Evolutionary conservation across 306 rosid genomes (phyloP), one percentile per base, ranked within the genome.

Genomic region (Abrus pulchellus): DNA sequence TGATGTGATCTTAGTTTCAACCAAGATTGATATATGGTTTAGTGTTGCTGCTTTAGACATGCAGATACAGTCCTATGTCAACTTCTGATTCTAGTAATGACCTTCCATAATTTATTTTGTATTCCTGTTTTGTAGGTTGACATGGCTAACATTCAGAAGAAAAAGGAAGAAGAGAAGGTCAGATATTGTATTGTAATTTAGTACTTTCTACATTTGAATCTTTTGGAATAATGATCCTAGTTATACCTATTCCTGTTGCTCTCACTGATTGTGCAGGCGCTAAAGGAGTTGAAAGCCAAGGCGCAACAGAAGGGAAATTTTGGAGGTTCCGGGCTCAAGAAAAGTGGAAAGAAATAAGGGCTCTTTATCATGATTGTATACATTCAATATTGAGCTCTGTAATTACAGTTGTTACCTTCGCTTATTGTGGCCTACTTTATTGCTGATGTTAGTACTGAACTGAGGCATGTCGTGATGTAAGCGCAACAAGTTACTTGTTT

Each of bases 131-230:
- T 79, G 77, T 78, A 94, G 99, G 45, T 83, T 79, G 99, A 94
- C 82, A 9, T 92, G 95, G 99, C 94, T 36, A 94, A 94, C 84
- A 45, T 94, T 49, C 97, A 94, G 87, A 92, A 94, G 92, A 92
- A 94, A 83, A 94, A 94, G 55, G 99, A 94, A 0, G 99, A 94
- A 85, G 98, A 94, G 83, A 93, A 94, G 97, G 98, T 94, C 20
- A 75, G 89, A 69, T 49, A 20, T 28, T 10, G 9, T 3, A 3
- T 30, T 86, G 40, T 20, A 5, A 57, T 29, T 72, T 43, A 10
- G 3, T 48, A 28, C 53, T 14, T 44, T 11, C 29, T 62, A 1
- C 4, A 7, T 64, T 74, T 60, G 29, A 52, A 2, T 78, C 68
- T 13, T 64, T 49, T 75, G 1, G 2, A 20, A 3, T 55, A 10